A percentile compares a stretch with the other conserved stretches of the same genome.
These are phyloP conservation scores for Diacronema lutheri DNA, from an alignment of 78 protist species.

Conservation along the genomic window DNA sequence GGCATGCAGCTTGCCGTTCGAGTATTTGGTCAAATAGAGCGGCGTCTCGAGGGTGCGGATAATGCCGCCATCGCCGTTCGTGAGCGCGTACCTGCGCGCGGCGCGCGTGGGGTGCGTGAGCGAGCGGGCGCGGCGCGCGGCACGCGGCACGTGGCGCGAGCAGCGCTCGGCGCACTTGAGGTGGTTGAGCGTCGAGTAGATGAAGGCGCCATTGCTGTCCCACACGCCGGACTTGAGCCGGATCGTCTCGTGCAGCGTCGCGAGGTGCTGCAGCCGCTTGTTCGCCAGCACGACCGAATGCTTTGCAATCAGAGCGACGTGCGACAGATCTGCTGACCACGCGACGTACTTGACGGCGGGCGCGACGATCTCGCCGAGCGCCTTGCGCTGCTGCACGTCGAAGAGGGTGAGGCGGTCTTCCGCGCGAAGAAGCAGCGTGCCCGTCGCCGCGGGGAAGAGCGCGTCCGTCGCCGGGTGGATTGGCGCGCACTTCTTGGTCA, in stretches of 20 bases:
- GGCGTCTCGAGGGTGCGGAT: conserved; percentile 91
- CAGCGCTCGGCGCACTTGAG: no score
- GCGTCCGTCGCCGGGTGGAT: conserved; percentile 61
- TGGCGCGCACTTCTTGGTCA: conserved; percentile 70
- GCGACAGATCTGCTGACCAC: conserved; percentile 81
- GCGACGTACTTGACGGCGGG: conserved; percentile 78
- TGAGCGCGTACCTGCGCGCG: conserved; percentile 76
- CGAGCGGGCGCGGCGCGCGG: no score
- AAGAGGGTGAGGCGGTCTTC: conserved; percentile 81
- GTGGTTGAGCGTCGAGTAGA: conserved; percentile 94
- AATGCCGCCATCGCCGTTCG: conserved; percentile 78
- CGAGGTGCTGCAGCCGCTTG: conserved; percentile 70
- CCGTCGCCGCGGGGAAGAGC: conserved; percentile 83
- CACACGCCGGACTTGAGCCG: conserved; percentile 85
- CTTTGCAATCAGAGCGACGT: conserved; percentile 85
- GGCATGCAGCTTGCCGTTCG: conserved; percentile 61
- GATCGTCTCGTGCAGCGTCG: conserved; percentile 79
- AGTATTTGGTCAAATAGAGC: conserved; percentile 72
- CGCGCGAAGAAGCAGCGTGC: conserved; percentile 65
- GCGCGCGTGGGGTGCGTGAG: conserved; percentile 89
- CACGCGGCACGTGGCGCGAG: no score
- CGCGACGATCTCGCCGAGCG: conserved; percentile 24
- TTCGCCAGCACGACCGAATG: conserved; percentile 56
- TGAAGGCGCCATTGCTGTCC: conserved; percentile 83
- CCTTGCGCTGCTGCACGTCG: conserved; percentile 79